Base-by-base conservation (phyloP, 371 early-diverging fungal species). In the Haplosporangium sp. region DNA sequence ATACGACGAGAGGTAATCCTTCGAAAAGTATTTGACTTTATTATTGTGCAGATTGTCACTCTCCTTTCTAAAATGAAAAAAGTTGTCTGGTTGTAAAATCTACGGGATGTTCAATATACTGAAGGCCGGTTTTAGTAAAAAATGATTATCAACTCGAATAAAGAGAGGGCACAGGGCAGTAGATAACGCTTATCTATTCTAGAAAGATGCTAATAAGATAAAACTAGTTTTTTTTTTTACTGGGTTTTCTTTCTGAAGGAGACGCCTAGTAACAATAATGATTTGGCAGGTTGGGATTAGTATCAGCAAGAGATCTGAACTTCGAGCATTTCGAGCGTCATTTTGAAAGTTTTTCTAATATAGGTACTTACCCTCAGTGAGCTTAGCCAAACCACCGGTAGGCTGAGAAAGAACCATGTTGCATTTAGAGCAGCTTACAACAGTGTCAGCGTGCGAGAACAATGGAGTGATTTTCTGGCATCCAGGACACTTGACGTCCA, bases 391-490 rank as follows among this genome's bases (percentile, higher is more conserved):
- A 82, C 99, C 99, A 86, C 99, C 99, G 67, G 99, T 98, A 73
- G 99, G 98, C 88, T 97, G 98, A 89, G 97, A 96, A 72, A 99
- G 93, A 63, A 99, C 96, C 65, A 94, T 94, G 63, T 92, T 89
- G 92, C 99, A 99, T 65, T 94, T 92, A 69, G 93, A 88, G 93
- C 99, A 99, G 63, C 94, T 84, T 65, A 99, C 98, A 79, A 98
- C 98, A 69, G 98, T 97, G 87, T 99, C 99, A 72, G 99, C 98
- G 89, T 99, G 99, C 85, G 96, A 96, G 92, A 97, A 99, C 73
- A 99, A 96, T 70, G 96, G 94, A 84, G 97, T 98, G 85, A 98
- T 97, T 87, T 92, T 91, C 84, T 95, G 94, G 91, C 99, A 99
- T 65, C 96, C 97, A 10, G 71, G 19, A 92, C 99, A 99, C 91